phyloP scores from a whole-genome alignment of 345 rosid genomes.

The Reutealis trisperma region DNA sequence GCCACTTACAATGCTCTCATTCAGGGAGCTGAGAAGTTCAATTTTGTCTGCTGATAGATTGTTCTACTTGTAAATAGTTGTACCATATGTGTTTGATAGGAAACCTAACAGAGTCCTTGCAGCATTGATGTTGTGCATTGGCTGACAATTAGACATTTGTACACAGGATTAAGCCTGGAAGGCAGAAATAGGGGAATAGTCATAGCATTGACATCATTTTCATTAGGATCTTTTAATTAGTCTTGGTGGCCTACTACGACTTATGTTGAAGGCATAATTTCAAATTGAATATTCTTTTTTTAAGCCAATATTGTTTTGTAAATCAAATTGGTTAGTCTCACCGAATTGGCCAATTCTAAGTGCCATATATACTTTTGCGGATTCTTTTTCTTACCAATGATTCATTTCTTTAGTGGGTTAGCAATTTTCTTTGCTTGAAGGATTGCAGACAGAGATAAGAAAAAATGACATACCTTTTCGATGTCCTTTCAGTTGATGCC shows the following conservation, averaged over 20 bases:
- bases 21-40: constrained; percentile 19
- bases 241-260: neutral
- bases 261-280: neutral
- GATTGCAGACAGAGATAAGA: too few species aligned
- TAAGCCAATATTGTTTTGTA: neutral
- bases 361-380: too few species aligned
- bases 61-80: constrained; percentile 10
- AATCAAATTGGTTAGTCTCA: neutral
- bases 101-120: neutral
- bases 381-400: too few species aligned
- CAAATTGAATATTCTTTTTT: neutral
- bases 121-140: neutral
- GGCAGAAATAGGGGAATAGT: too few species aligned
- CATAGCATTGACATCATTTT: neutral
- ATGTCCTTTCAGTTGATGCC: too few species aligned
- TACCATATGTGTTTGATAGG: neutral
- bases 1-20: constrained; percentile 18
- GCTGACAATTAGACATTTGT: too few species aligned
- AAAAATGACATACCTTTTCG: too few species aligned
- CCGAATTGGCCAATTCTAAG: too few species aligned
- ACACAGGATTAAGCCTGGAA: too few species aligned
- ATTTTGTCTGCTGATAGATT: neutral
- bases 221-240: neutral
- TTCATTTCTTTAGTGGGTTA: too few species aligned
- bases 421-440: too few species aligned